Base-by-base conservation (phyloP, 1,139 yeast genomes). In the Kodamaea derodonti region DNA sequence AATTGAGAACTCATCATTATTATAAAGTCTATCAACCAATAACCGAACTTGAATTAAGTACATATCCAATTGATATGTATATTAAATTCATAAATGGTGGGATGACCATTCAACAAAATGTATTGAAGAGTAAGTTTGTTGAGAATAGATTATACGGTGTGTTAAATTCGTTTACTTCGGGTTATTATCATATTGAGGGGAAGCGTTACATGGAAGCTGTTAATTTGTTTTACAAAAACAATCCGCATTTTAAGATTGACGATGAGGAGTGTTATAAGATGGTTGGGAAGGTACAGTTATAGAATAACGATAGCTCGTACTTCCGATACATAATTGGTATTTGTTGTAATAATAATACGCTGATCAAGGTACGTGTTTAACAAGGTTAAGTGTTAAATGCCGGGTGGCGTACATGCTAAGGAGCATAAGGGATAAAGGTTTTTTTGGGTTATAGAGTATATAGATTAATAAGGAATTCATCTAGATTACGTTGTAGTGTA, bases 21-120 rank as follows among this genome's bases (percentile, higher is more conserved):
- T 62, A 63, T 35, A 54, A 61, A 29, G 73, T 74, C n/a, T 81
- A 78, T 51, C 75, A 79, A 43, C 79, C 78, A 6, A 68, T 81
- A 14, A 62, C 74, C 2, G 42, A 49, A 11, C 58, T 58, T 3
- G 88, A 82, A 54, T 58, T 80, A 33, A 44, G 53, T 9, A 30
- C 37, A 3, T 62, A 69, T 38, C 54, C 54, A 9, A 37, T 56
- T 16, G 41, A 50, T 3, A 43, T 54, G 45, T 78, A 74, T 46
- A 52, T 75, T 29, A 62, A 62, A 37, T 54, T 75, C 28, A 53
- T 62, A 16, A 73, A 77, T 48, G 79, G 72, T 12, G 80, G 82
- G 9, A 66, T 60, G 35, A 27, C 45, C 24, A 55, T 52, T 39
- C 50, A 47, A 9, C 42, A 52, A 20, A 46, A 41, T 27, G 41